phyloP scores from a whole-genome alignment of 768 basidiomycete genomes.

The Terana coerulea region DNA sequence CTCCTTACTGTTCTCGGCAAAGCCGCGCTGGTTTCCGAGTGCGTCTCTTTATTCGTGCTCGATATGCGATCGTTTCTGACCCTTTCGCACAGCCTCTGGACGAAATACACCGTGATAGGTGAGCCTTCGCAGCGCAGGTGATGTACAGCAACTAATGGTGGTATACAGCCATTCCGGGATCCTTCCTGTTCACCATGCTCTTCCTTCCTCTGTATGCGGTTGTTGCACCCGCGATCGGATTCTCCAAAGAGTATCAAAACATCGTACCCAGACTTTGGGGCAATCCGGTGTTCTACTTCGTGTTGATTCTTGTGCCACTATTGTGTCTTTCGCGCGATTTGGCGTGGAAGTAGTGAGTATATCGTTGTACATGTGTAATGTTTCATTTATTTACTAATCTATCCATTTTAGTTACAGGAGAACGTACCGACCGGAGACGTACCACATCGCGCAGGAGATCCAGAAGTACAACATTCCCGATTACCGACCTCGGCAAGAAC shows the following conservation, averaged over 20 bases:
- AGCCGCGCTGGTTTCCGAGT: conserved; percentile 97
- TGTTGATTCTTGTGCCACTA: conserved; percentile 77
- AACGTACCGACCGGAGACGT: conserved; percentile 87
- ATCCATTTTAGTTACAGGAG: conserved; percentile 68
- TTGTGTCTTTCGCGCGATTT: conserved; percentile 87
- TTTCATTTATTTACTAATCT: conserved; percentile 9
- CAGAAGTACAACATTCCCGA: conserved; percentile 98
- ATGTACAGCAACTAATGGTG: too few species aligned
- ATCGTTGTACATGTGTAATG: not conserved
- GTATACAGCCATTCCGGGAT: conserved; percentile 87
- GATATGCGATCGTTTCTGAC: not conserved
- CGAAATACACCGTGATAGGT: conserved; percentile 96
- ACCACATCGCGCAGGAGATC: conserved; percentile 98
- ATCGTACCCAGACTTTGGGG: conserved; percentile 91
- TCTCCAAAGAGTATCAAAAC: conserved; percentile 87
- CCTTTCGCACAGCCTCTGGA: conserved; percentile 76
- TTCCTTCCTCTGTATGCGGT: conserved; percentile 89
- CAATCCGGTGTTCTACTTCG: conserved; percentile 85
- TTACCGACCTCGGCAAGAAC: conserved; percentile 95
- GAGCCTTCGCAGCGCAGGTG: too few species aligned
- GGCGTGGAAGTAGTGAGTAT: conserved; percentile 93
- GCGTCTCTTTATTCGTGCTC: conserved; percentile 32
- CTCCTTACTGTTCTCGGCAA: conserved; percentile 95
- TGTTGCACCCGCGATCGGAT: conserved; percentile 80
- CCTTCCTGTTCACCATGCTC: conserved; percentile 94